Base-by-base conservation (phyloP, 192 early-diverging fungal species). In the Entomortierella parvispora region DNA sequence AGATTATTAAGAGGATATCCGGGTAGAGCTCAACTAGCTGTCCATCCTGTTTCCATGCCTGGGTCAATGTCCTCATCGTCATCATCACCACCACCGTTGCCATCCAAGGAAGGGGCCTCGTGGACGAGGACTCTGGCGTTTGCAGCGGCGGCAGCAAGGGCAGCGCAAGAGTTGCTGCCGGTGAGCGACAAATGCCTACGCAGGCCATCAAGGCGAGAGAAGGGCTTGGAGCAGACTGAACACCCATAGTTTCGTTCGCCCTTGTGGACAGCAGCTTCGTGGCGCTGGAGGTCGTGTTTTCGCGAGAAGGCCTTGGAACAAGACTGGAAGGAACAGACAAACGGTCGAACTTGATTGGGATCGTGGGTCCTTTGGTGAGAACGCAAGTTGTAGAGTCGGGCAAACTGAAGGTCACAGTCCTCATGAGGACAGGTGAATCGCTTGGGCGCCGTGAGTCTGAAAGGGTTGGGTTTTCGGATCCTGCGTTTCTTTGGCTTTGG, bases 201-300 rank as follows among this genome's bases (percentile, higher is more conserved):
- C 12, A 91, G 71, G 14, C 91, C 90, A 80, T 92, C 91, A 45
- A 86, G 87, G 18, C 91, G 71, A 26, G 84, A 83, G 65, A 92
- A 92, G 0, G 69, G 64, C 46, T 84, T 85, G 10, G 50, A 25
- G 45, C 91, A 92, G 25, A 43, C 47, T 1, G 50, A 59, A 58
- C 91, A 92, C 7, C 46, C 26, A 56, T 76, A 90, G 3, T 71
- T 68, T 18, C 87, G 86, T 53, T 84, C 85, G 10, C 88, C 85
- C 46, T 82, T 74, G 59, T 92, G 91, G 15, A 92, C 89, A 0
- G 83, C 80, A 14, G 68, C 72, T 17, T 83, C 65, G 22, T 93
- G 92, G 14, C 92, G 84, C 62, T 86, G 86, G 48, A 93, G 68
- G 71, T 93, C 92, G 69, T 92, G 90, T 18, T 89, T 92, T 34